These are phyloP conservation scores for Malassezia nana DNA, from an alignment of 1,284 basidiomycete species.

Conservation along the genomic window DNA sequence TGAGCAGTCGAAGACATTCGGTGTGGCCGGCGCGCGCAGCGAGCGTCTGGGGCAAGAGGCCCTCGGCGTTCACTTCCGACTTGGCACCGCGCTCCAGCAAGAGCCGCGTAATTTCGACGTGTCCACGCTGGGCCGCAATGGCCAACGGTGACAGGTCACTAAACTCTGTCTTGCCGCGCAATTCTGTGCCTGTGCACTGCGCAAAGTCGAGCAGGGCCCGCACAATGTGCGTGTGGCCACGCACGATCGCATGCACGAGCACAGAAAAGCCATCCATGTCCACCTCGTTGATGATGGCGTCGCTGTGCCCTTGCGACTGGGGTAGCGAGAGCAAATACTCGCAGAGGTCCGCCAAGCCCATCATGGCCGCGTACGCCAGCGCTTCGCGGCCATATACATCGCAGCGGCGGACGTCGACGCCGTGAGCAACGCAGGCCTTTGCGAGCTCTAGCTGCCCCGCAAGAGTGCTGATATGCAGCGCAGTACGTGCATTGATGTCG, in stretches of 20 bases:
- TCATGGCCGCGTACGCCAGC: conserved; percentile 91
- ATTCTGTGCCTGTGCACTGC: conserved; percentile 14
- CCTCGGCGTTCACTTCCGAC: conserved; percentile 78
- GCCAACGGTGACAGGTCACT: conserved; percentile 76
- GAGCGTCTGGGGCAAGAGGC: conserved; percentile 92
- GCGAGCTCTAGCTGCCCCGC: conserved; percentile 73
- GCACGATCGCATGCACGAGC: conserved; percentile 80
- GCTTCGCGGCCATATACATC: conserved; percentile 88
- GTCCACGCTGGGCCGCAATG: conserved; percentile 79
- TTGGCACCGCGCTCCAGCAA: conserved; percentile 68
- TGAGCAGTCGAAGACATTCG: conserved; percentile 69
- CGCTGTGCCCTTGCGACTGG: conserved; percentile 42
- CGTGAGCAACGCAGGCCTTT: conserved; percentile 66
- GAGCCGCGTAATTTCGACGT: conserved; percentile 69
- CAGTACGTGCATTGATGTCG: conserved; percentile 90
- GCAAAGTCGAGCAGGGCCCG: conserved; percentile 35
- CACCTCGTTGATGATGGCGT: conserved; percentile 36
- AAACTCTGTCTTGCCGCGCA: conserved; percentile 22
- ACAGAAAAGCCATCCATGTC: conserved; percentile 76
- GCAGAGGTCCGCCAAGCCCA: conserved; percentile 71
- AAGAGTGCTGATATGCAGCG: conserved; percentile 86
- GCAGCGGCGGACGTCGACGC: conserved; percentile 59
- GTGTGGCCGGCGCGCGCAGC: conserved; percentile 90
- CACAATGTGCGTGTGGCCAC: conserved; percentile 69
- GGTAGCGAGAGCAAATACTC: conserved; percentile 65